Conservation (phyloP, 371 early-diverging fungal species). For the Mortierella sp. region DNA sequence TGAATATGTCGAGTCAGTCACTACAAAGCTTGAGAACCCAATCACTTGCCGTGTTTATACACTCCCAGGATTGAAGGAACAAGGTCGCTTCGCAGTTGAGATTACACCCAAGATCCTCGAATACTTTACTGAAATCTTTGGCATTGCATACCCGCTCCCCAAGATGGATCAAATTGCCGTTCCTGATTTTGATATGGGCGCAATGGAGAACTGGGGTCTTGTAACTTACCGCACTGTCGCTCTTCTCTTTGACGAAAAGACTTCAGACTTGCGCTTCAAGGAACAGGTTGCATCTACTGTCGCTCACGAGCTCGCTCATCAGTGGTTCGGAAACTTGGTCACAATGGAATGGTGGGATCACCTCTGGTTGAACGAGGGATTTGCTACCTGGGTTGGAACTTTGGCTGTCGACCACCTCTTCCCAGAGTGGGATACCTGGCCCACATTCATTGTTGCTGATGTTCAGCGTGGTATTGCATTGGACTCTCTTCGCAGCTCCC, state of each 20-base stretch:
- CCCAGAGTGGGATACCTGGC: constrained; percentile 85
- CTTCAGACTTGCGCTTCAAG: constrained; percentile 73
- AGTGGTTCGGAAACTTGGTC: constrained; percentile 98
- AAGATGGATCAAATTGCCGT: constrained; percentile 95
- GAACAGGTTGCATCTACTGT: constrained; percentile 87
- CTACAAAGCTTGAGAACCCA: constrained; percentile 73
- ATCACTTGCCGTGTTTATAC: constrained; percentile 87
- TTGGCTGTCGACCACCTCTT: constrained; percentile 84
- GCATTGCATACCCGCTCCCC: constrained; percentile 84
- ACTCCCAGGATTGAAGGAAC: constrained; percentile 70
- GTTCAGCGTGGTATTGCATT: constrained; percentile 78
- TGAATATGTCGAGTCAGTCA: constrained; percentile 84
- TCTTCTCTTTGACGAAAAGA: constrained; percentile 79
- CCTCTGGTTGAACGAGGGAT: constrained; percentile 98
- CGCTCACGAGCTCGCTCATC: constrained; percentile 96
- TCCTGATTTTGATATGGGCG: constrained; percentile 90
- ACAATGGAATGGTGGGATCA: constrained; percentile 91
- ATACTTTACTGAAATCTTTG: constrained; percentile 86
- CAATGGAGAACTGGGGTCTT: constrained; percentile 98
- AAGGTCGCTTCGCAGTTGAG: constrained; percentile 85
- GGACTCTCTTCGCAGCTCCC: constrained; percentile 86
- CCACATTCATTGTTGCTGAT: constrained; percentile 76
- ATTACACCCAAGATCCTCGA: constrained; percentile 80
- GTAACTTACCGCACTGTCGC: constrained; percentile 90
- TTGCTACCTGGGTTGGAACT: constrained; percentile 96